Evolutionary conservation across 257 asterid species (phyloP), one percentile per base, ranked within the genome.

Genomic region (Solanum raphanifolium): DNA sequence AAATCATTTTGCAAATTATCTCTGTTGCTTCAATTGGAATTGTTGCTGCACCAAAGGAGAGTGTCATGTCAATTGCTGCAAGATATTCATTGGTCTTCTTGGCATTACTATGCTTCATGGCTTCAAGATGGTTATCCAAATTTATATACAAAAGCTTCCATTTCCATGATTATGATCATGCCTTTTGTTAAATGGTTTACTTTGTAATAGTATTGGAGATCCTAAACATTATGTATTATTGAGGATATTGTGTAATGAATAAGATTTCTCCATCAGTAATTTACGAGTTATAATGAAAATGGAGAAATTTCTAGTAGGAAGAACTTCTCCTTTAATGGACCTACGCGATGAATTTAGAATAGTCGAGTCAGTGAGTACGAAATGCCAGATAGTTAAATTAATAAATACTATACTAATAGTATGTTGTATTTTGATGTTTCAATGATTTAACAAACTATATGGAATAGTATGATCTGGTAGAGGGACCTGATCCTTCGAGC

Each of bases 141-240:
- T 93, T 95, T 88, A 87, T 94, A 89, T 92, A 93, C 97, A 94
- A 90, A 87, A 95, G 85, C 68, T 97, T 97, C 93, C 94, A 89
- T 41, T 97, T 89, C 92, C 98, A 97, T 89, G 98, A 94, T 92
- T 95, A 97, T 68, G 96, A 93, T 55, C 98, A 95, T 87, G 99
- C 98, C 86, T 93, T 94, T 78, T 90, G 88, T 48, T 94, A 68
- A 68, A 68, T 68, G 75, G 36, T 27, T 1, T 68, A 2, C 16
- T 27, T 38, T 38, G 18, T 69, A 27, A 29, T n/a, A 10, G 16
- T 69, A 29, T 27, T 13, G 11, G 23, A 69, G 38, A 21, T 69
- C 18, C 23, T 69, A 29, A 69, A 69, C 23, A 69, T 27, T 69
- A 29, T 31, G 75, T 41, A 41, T 41, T 41, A 68, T 68, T 41